Evolutionary conservation across 2,329 filamentous ascomycete species (phyloP).

Genomic region (Alternaria rosae): DNA sequence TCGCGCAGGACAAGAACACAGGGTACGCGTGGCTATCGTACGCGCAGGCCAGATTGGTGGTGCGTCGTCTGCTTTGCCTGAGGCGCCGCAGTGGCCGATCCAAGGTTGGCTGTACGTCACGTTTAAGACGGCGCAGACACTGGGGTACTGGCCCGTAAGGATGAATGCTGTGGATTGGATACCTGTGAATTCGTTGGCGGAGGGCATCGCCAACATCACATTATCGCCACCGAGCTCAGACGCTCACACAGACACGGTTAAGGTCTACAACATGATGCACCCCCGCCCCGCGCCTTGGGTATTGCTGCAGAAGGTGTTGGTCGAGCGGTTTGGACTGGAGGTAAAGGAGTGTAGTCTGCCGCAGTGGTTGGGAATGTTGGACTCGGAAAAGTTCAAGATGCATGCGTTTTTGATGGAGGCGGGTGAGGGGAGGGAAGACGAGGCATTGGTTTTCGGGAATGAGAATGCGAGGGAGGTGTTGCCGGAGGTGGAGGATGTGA

Average conservation of each 20-base stretch:
- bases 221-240: background rate
- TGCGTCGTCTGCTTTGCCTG: background rate
- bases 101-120: background rate
- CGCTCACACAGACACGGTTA: background rate
- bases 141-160: background rate
- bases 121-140: background rate
- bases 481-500: background rate
- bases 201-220: background rate
- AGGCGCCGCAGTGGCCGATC: background rate
- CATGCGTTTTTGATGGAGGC: background rate
- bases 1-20: background rate
- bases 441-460: background rate
- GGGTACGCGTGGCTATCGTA: background rate
- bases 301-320: background rate
- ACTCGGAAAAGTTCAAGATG: background rate
- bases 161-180: conserved; percentile 6
- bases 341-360: background rate
- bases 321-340: background rate
- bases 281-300: background rate
- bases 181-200: background rate
- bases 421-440: background rate
- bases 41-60: background rate
- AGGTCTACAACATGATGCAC: conserved; percentile 6
- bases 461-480: background rate
- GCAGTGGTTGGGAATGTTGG: background rate